phyloP scores from a whole-genome alignment of 2,329 filamentous ascomycete genomes.

The Anthostomella pinea region DNA sequence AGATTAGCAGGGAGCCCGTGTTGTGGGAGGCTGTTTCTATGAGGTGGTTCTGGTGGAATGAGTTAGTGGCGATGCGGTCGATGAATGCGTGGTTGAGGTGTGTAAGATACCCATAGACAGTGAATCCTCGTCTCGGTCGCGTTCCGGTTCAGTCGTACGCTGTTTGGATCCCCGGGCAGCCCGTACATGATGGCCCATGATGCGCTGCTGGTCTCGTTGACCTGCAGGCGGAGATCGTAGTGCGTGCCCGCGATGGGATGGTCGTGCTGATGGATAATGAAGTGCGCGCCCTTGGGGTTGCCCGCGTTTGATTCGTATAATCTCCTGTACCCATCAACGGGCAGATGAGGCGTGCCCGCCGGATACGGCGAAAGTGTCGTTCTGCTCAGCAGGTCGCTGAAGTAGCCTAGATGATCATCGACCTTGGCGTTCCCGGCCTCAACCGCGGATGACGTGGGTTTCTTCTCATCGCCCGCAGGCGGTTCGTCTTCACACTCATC shows the following conservation, averaged over 20 bases:
- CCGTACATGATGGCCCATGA: slow-evolving; percentile 66
- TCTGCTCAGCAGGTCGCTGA: slow-evolving; percentile 33
- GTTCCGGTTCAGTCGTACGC: slow-evolving; percentile 51
- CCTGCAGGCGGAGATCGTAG: slow-evolving; percentile 69
- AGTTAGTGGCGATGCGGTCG: background rate
- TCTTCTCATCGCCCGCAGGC: slow-evolving; percentile 7
- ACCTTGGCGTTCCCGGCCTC: slow-evolving; percentile 38
- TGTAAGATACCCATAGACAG: slow-evolving; percentile 51
- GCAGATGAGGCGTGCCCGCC: slow-evolving; percentile 28
- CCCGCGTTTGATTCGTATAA: slow-evolving; percentile 37
- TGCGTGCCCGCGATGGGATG: slow-evolving; percentile 66
- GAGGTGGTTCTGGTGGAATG: slow-evolving; percentile 51
- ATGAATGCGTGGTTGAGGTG: background rate
- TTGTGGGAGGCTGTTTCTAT: slow-evolving; percentile 53
- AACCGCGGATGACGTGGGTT: slow-evolving; percentile 35
- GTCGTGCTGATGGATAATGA: slow-evolving; percentile 71
- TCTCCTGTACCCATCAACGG: slow-evolving; percentile 33
- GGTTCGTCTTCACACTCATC: slow-evolving; percentile 7
- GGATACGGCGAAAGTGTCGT: slow-evolving; percentile 24
- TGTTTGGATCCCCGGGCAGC: slow-evolving; percentile 56
- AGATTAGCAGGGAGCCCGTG: slow-evolving; percentile 59
- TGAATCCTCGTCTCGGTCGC: slow-evolving; percentile 62
- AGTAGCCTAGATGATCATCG: slow-evolving; percentile 40
- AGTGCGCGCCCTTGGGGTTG: slow-evolving; percentile 46
- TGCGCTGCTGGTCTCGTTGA: slow-evolving; percentile 63